These are phyloP conservation scores for Fusarium veterinarium DNA, from an alignment of 2,329 filamentous ascomycete genomes.

Conservation along the genomic window DNA sequence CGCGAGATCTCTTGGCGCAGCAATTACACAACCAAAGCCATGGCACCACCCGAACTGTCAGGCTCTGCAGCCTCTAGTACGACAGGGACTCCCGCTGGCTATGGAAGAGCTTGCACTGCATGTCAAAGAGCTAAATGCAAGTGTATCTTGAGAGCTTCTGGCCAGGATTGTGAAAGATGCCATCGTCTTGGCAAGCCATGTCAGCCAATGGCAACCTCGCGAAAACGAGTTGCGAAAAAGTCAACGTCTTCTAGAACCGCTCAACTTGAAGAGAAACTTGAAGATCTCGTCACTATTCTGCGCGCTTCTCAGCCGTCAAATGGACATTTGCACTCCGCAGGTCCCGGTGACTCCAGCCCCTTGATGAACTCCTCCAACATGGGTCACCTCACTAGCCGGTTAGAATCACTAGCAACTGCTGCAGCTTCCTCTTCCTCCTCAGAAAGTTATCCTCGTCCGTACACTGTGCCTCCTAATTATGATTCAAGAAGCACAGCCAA, in stretches of 20 bases:
- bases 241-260: slow-evolving; percentile 53
- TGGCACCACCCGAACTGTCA: slow-evolving; percentile 39
- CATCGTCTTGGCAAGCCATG: slow-evolving; percentile 61
- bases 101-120: slow-evolving; percentile 59
- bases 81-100: slow-evolving; percentile 51
- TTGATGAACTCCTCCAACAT: slow-evolving; percentile 22
- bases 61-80: slow-evolving; percentile 11
- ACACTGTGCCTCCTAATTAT: slow-evolving; percentile 19
- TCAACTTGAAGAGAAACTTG: slow-evolving; percentile 62
- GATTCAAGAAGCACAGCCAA: slow-evolving; percentile 6
- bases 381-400: slow-evolving; percentile 43
- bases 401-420: slow-evolving; percentile 53
- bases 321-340: slow-evolving; percentile 26
- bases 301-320: slow-evolving; percentile 46
- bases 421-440: slow-evolving; percentile 48
- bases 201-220: slow-evolving; percentile 55
- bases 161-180: slow-evolving; percentile 54
- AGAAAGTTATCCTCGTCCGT: slow-evolving; percentile 19
- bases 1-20: background rate
- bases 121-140: slow-evolving; percentile 62
- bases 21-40: slow-evolving; percentile 16
- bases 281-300: slow-evolving; percentile 60
- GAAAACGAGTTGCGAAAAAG: slow-evolving; percentile 52
- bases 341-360: slow-evolving; percentile 7
- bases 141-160: slow-evolving; percentile 55